Evolutionary conservation across 371 early-diverging fungal species (phyloP), one percentile per base, ranked within the genome.

Genomic region (Haplosporangium sp.): DNA sequence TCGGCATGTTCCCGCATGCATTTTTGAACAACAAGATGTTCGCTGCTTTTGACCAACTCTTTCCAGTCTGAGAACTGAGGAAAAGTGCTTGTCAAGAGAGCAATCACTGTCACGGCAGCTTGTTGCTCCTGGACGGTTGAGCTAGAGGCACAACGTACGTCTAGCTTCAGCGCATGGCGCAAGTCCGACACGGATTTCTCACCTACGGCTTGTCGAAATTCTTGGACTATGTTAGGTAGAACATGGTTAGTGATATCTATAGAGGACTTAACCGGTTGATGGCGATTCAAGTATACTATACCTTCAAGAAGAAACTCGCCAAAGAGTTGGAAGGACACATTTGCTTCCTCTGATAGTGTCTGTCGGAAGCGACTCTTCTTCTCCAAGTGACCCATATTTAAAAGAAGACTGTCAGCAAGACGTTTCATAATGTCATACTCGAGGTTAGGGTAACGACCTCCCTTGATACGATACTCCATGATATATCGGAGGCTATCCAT

Each of bases 281-380:
- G 27, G 27, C 27, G 27, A 27, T 27, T 27, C 50, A 55, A 59
- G 42, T 39, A 9, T 15, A n/a, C 10, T 9, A 20, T 50, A 69
- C 89, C 89, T 87, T 98, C 96, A 84, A 96, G 92, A n/a, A 97
- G 79, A 72, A 97, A 97, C 85, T 96, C 97, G 20, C 95, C 97
- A 89, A 96, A 96, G 57, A 98, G 86, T 47, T 88, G 90, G 78
- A 96, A 96, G 5, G 97, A 96, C 35, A 92, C 86, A 77, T 96
- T 91, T 2, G 97, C 95, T 37, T 94, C 96, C 50, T 87, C 85
- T 3, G 96, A 92, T 10, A 93, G 83, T 7, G 78, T 84, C 57
- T 89, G 89, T 40, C 88, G 77, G 57, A 94, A 78, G 19, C 90
- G 86, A 48, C 88, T 87, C 45, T 94, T 93, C 67, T 75, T 81